These are phyloP conservation scores for Ascomycota sp. DNA, from an alignment of 2,329 filamentous ascomycete genomes.

Conservation along the genomic window DNA sequence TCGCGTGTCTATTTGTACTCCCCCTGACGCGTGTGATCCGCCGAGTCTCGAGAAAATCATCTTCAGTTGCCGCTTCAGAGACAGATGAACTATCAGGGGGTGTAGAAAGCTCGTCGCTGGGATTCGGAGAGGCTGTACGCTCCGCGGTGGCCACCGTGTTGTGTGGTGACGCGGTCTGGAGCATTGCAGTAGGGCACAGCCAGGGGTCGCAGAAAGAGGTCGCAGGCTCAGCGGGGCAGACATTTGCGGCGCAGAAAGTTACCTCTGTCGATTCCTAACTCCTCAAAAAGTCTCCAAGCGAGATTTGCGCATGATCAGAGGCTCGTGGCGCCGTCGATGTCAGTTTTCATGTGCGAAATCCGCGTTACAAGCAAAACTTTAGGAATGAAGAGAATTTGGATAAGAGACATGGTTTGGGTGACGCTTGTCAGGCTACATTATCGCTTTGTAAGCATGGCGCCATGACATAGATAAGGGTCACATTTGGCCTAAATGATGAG, in stretches of 20 bases:
- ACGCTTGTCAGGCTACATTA: not conserved
- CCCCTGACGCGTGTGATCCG: slow-evolving; percentile 4
- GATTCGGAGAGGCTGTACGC: slow-evolving; percentile 7
- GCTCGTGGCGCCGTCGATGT: slow-evolving; percentile 23
- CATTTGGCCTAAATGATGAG: not conserved
- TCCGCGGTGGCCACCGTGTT: slow-evolving; percentile 14
- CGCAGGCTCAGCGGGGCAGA: slow-evolving; percentile 32
- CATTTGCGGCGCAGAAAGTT: slow-evolving; percentile 37
- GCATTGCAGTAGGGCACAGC: slow-evolving; percentile 31
- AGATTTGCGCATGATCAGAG: slow-evolving; percentile 35
- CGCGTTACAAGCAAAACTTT: slow-evolving; percentile 31
- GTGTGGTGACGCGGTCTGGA: slow-evolving; percentile 37
- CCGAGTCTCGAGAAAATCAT: slow-evolving; percentile 3
- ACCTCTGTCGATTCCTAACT: slow-evolving; percentile 30
- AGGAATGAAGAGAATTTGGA: slow-evolving; percentile 13
- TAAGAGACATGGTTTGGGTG: slow-evolving; percentile 3
- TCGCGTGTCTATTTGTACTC: slow-evolving; percentile 4
- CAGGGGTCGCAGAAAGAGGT: slow-evolving; percentile 20
- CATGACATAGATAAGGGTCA: not conserved
- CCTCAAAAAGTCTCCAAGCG: slow-evolving; percentile 22
- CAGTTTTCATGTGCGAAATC: slow-evolving; percentile 21
- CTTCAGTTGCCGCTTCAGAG: slow-evolving; percentile 3
- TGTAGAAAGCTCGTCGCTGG: slow-evolving; percentile 6
- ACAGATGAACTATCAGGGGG: slow-evolving; percentile 5
- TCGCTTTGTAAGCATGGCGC: not conserved